phyloP scores from a whole-genome alignment of 768 basidiomycete species.

The Gyrodon lividus region DNA sequence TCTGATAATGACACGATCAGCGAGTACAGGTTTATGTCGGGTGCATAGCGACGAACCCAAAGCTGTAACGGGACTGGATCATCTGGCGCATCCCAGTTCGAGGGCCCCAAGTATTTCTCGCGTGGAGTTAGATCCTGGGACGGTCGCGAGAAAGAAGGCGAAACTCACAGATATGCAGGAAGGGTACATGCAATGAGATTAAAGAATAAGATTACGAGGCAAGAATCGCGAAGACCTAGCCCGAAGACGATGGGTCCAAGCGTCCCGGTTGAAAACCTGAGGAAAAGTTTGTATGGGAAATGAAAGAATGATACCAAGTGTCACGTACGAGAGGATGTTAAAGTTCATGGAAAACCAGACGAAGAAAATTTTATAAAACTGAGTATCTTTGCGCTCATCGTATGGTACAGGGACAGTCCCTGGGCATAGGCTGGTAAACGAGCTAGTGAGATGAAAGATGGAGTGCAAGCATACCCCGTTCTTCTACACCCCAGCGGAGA shows the following conservation, averaged over 20 bases:
- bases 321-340: slow-evolving; percentile 54
- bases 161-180: slow-evolving; percentile 58
- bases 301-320: background rate
- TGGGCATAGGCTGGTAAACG: slow-evolving; percentile 3
- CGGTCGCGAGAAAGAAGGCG: background rate
- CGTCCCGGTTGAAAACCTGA: slow-evolving; percentile 65
- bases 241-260: slow-evolving; percentile 64
- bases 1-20: slow-evolving; percentile 23
- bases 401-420: slow-evolving; percentile 55
- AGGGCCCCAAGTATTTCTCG: slow-evolving; percentile 70
- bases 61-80: slow-evolving; percentile 66
- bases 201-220: slow-evolving; percentile 65
- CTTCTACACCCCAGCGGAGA: slow-evolving; percentile 34
- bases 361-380: slow-evolving; percentile 65
- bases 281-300: background rate
- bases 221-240: slow-evolving; percentile 60
- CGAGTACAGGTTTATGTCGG: slow-evolving; percentile 26
- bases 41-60: slow-evolving; percentile 46
- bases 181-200: slow-evolving; percentile 57
- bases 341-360: slow-evolving; percentile 73
- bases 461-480: slow-evolving; percentile 18
- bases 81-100: slow-evolving; percentile 80
- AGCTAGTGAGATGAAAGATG: background rate
- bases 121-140: background rate
- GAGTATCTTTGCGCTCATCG: slow-evolving; percentile 53